Base-by-base conservation (phyloP, 1,284 basidiomycete genomes). In the Microbotryum violaceum region DNA sequence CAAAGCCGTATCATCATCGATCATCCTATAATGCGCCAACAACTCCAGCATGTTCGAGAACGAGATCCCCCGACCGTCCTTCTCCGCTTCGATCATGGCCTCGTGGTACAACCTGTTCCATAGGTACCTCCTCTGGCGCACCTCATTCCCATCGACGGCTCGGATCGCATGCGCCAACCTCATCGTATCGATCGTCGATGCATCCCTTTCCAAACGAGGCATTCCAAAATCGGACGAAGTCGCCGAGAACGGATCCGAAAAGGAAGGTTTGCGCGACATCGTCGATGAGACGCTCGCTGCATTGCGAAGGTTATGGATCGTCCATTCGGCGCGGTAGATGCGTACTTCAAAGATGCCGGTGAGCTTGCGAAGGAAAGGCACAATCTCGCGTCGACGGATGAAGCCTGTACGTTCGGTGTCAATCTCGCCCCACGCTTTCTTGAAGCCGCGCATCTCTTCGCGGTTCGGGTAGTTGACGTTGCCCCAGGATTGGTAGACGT, bases 21-120 rank as follows among this genome's bases (percentile, higher is more conserved):
- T 91, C 61, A 97, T 78, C 75, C 90, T 94, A 77, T 97, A 86
- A 73, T 96, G 92, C 0, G 91, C 88, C 42, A 98, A 78, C 58
- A 97, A 77, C 52, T 89, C 74, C 16, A 97, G 81, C 91, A 97
- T 96, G 49, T 86, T 82, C 7, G 85, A 90, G 78, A 97, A 97
- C 21, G 90, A 88, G 64, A 98, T 89, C 10, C 93, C 91, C 55
- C 83, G 82, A 1, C 83, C 84, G 31, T 81, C 81, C 64, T 87
- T 81, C 65, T 86, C 83, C 2, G 83, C 82, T 8, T 65, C 65
- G 49, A 91, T 82, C 66, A 81, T 84, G 3, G 91, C 90, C 77
- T 96, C 91, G 71, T 92, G 86, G 70, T 87, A 91, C 4, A 96
- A 77, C 23, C 85, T 81, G 65, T 83, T 84, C 72, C 88, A 92